Base-by-base conservation (phyloP, 2,329 filamentous ascomycete species). In the Chrysoporthe deuterocubensis region DNA sequence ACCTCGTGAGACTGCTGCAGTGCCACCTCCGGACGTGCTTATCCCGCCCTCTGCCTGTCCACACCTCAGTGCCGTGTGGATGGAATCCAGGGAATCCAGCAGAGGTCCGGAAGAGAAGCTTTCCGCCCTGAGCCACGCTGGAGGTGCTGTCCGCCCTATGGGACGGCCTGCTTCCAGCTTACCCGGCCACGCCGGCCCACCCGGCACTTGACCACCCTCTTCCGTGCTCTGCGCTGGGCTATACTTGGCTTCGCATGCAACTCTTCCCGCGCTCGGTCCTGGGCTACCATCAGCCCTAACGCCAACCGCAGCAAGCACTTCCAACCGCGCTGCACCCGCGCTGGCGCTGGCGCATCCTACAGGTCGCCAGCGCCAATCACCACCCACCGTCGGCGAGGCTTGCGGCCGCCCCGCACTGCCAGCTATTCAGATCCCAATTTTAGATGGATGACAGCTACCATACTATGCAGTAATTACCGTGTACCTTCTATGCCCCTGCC, bases 111-210 rank as follows among this genome's bases (percentile, higher is more conserved):
- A 50, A 63, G 60, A 43, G 32, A 18, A 59, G 44, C 50, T 48
- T 63, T 43, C 65, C 65, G 65, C 50, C 18, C 48, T 16, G 16
- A 66, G 58, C 65, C 65, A 67, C 61, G 21, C 14, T 34, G 9
- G 54, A 40, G 54, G 13, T 46, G 44, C 11, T 4, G 44, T 18
- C 14, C 8, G 13, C 11, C 44, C 44, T 16, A 13, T 46, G 44
- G 44, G 13, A 46, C 13, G 13, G 54, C 13, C 32, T 32, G 54
- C 50, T 54, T 26, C 9, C 54, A 57, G 34, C 54, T 57, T 18
- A 40, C 16, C 34, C 54, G 54, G 5, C 37, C 37, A 40, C 37
- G 37, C 37, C 37, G 37, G 14, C 32, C 26, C 50, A 54, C 32
- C 50, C 50, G 50, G 50, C 50, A 54, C 50, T 54, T 54, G 21